Percentiles rank a stretch among this genome's conserved stretches.
Evolutionary conservation across 2,329 filamentous ascomycete genomes (phyloP).

Genomic region (Clarireedia hainanense): DNA sequence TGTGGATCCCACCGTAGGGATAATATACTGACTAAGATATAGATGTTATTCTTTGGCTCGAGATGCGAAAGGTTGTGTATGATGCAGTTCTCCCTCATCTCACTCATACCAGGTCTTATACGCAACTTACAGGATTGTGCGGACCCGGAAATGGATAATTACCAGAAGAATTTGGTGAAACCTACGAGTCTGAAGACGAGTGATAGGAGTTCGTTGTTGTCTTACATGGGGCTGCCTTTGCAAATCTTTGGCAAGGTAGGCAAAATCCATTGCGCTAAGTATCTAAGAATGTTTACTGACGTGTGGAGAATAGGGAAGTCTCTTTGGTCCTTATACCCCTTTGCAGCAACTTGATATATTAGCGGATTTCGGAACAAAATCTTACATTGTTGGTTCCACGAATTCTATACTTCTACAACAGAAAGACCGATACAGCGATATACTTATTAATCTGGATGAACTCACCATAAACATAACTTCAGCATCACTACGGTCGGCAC

Average conservation of each 20-base stretch:
- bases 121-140: constrained; percentile 90
- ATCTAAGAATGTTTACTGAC: not conserved
- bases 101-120: constrained; percentile 86
- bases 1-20: not conserved
- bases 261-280: no score
- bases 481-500: constrained; percentile 63
- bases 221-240: constrained; percentile 89
- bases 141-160: constrained; percentile 82
- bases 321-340: constrained; percentile 95
- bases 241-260: constrained; percentile 86
- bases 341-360: constrained; percentile 91
- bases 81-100: constrained; percentile 96
- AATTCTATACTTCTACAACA: constrained; percentile 92
- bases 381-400: constrained; percentile 93
- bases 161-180: constrained; percentile 65
- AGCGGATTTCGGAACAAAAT: constrained; percentile 89
- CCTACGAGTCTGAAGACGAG: constrained; percentile 85
- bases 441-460: constrained; percentile 93
- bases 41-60: constrained; percentile 99
- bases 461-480: constrained; percentile 78
- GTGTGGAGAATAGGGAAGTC: constrained; percentile 55
- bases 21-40: constrained; percentile 7
- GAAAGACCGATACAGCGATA: constrained; percentile 91
- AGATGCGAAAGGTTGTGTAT: constrained; percentile 93
- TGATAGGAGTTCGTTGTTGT: constrained; percentile 79